Evolutionary conservation across 768 basidiomycete species (phyloP), one percentile per base, ranked within the genome.

Genomic region (Lepiota brunneoincarnata): DNA sequence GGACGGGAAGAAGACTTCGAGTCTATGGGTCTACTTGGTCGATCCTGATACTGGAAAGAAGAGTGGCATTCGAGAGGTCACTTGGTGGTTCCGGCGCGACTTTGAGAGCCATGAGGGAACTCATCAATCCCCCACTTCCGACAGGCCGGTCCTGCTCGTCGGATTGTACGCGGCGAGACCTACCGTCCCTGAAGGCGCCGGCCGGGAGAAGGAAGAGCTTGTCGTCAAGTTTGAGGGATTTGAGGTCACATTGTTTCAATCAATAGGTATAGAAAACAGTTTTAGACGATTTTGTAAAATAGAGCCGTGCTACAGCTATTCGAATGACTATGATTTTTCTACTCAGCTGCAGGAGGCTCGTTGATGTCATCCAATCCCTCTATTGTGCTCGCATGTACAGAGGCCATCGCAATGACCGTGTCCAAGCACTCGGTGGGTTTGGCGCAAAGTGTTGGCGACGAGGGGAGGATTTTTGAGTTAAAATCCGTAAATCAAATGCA

Each of bases 1-100:
- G 50, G 58, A 67, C 17, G 66, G 66, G n/a, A 61, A 67, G 58
- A 68, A 38, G 43, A 51, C 49, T 2, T 46, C 55, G 14, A 56
- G 68, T 52, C 55, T 69, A 48, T 69, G 68, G 68, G 53, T 69
- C 10, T 68, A 68, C 48, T 56, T 66, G 51, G 49, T 69, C 53
- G 59, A 69, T 38, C 62, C 62, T 24, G 62, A 67, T 48, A 69
- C 66, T 6, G 68, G 68, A 11, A 64, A 69, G 51, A 67, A 67
- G 56, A 28, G 58, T 31, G 68, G 68, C 0, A 67, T 69, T 34
- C 57, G 68, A 34, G 68, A 69, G 51, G 60, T 69, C 17, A 69
- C 68, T 24, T 69, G 68, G 68, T 69, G 63, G 63, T 69, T 69
- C 54, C 58, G 68, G 39, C 63, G 67, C 46, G 68, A 67, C 48